Percentiles rank a stretch among this genome's conserved stretches.
Conservation (phyloP, 2,329 filamentous ascomycete species). For the Exserohilum rostratum region DNA sequence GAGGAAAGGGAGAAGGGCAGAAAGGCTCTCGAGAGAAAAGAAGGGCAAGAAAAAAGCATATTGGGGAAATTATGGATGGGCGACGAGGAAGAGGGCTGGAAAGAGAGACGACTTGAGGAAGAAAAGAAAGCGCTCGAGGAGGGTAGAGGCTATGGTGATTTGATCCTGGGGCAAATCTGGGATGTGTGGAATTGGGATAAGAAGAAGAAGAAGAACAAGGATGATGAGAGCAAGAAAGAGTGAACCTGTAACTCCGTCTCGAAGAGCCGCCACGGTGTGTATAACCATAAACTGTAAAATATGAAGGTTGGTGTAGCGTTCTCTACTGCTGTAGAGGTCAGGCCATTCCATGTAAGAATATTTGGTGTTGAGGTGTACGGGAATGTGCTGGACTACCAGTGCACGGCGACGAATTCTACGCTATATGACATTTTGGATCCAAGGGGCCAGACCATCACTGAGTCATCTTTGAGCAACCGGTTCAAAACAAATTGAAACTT, state of each 20-base stretch:
- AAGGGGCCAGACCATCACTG: neutral
- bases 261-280: neutral
- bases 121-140: conserved; percentile 50
- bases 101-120: conserved; percentile 52
- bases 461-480: neutral
- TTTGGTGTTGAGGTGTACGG: neutral
- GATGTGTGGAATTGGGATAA: conserved; percentile 56
- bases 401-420: neutral
- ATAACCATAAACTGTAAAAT: conserved; percentile 6
- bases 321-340: neutral
- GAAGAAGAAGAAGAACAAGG: conserved; percentile 30
- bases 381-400: neutral
- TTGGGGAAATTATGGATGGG: conserved; percentile 49
- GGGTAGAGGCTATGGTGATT: conserved; percentile 50
- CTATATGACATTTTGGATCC: neutral
- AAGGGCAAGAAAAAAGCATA: conserved; percentile 31
- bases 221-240: conserved; percentile 28
- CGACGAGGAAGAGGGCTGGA: conserved; percentile 53
- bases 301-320: neutral
- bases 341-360: neutral
- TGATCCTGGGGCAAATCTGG: conserved; percentile 56
- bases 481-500: neutral
- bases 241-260: conserved; percentile 1
- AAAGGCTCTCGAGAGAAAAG: conserved; percentile 35
- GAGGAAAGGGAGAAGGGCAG: conserved; percentile 47